Evolutionary conservation across 805 yeast species (phyloP).

Genomic region (Schwanniomyces pseudopolymorphus): DNA sequence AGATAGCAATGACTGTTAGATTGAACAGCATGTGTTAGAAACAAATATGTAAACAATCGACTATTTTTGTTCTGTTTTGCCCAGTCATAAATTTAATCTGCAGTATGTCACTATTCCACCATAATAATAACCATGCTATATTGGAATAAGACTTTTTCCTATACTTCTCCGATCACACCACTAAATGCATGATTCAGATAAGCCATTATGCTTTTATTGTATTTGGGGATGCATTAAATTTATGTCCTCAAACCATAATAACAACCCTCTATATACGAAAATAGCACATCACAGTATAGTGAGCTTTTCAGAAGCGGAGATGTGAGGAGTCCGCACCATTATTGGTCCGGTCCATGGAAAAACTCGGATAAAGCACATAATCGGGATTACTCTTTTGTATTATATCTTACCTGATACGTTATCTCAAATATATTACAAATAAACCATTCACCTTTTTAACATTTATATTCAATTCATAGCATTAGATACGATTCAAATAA

Average conservation of each 20-base stretch:
- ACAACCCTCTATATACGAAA: neutral
- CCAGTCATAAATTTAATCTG: neutral
- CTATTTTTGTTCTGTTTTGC: neutral
- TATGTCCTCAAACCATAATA: neutral
- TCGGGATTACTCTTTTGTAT: neutral
- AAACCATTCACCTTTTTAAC: too few species aligned
- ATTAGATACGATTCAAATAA: too few species aligned
- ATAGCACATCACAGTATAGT: too few species aligned
- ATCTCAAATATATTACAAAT: neutral
- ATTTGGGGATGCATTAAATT: neutral
- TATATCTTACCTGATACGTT: neutral
- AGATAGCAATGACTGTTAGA: too few species aligned
- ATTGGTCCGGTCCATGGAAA: neutral
- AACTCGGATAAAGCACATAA: neutral
- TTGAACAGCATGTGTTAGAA: neutral
- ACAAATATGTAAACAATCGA: neutral
- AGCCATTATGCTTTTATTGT: neutral
- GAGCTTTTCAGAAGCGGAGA: too few species aligned
- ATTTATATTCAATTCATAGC: too few species aligned
- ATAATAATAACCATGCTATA: too few species aligned
- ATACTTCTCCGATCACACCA: neutral
- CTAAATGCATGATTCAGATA: neutral
- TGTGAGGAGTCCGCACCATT: neutral
- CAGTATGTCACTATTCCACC: neutral
- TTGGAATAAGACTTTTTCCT: neutral